Base-by-base conservation (phyloP, 2,329 filamentous ascomycete species). In the Monosporascus ibericus region DNA sequence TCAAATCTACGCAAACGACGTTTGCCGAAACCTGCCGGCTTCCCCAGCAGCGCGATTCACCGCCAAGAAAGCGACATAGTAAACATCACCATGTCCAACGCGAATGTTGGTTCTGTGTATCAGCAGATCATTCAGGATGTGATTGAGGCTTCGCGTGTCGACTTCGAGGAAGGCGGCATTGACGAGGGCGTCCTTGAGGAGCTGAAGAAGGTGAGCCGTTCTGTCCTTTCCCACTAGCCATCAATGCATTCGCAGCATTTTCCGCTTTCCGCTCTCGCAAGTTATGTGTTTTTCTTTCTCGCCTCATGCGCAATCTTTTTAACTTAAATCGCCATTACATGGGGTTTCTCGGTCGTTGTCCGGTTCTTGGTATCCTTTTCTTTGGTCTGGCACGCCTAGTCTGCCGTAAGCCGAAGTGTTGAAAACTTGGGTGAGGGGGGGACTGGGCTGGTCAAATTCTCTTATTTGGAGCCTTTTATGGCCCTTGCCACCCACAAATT, bases 81-180 rank as follows among this genome's bases (percentile, higher is more conserved):
- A 44, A 25, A 6, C n/a, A 18, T 6, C 68, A 75, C 58, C 53
- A 84, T 84, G 81, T 84, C 81, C 54, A 84, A 84, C 69, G 64
- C 70, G 47, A 72, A 73, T 17, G 81, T 84, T 76, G 94, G 94
- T 65, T 74, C 76, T 60, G 86, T 97, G 66, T 99, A 96, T 72
- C 78, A 85, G 71, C 75, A 79, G 65, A 85, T 88, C 70, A 88
- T 88, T 67, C 78, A 86, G 57, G 90, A 94, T 74, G 91, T 99
- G 68, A 90, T 97, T 72, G 87, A 92, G 63, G 87, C 88, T 61
- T 96, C 92, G 66, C 83, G 89, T 66, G 88, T 92, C 66, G 94
- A 97, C 73, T 97, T 99, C 69, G 94, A 99, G 71, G 94, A 99
- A 74, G 90, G 87, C 63, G 94, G 94, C 64, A 87, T 97, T 59